Evolutionary conservation across 352 stramenopile genomes (phyloP).

Genomic region (Thraustochytrium sp.): DNA sequence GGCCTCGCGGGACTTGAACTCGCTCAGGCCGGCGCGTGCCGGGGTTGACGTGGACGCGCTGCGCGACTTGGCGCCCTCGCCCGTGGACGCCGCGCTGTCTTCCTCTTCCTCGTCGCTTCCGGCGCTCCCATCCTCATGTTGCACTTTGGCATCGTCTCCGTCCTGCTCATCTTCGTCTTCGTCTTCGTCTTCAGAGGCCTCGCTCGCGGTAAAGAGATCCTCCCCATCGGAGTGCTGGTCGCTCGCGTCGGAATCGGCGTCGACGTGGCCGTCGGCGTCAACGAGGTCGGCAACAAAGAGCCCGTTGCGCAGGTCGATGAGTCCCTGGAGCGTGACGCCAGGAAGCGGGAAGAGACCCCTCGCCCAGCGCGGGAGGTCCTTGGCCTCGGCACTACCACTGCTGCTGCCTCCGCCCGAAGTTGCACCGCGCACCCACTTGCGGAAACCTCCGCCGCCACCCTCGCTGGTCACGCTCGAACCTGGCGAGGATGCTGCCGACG

Average conservation of each 20-base stretch:
- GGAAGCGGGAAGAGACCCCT: neutral
- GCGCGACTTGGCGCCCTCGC: neutral
- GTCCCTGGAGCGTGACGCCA: neutral
- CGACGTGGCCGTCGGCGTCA: neutral
- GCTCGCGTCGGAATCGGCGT: neutral
- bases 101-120: neutral
- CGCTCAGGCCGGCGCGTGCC: neutral
- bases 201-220: neutral
- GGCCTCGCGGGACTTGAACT: conserved; percentile 6
- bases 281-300: conserved; percentile 36
- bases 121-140: neutral
- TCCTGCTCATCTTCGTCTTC: neutral
- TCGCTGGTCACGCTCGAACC: no score
- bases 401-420: neutral
- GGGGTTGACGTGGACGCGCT: neutral
- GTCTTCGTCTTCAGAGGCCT: neutral
- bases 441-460: no score
- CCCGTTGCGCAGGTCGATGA: neutral
- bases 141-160: neutral
- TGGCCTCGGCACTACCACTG: neutral
- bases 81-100: neutral
- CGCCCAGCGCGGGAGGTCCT: neutral
- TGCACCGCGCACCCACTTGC: neutral
- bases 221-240: neutral
- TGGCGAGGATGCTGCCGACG: neutral